phyloP scores from a whole-genome alignment of 805 yeast genomes.

The Starmerella scarabaei region DNA sequence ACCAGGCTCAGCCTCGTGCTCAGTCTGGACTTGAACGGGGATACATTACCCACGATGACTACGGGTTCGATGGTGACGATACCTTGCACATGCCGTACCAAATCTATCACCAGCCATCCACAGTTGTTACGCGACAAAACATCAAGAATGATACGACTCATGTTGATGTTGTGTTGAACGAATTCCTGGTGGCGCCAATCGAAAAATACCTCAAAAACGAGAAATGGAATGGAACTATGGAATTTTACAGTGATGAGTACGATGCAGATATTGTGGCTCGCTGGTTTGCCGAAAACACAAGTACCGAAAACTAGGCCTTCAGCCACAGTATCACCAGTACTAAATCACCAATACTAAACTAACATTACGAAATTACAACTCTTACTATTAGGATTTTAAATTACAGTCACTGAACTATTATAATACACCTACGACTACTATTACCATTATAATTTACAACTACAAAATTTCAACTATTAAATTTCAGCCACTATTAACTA shows the following conservation, averaged over 20 bases:
- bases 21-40: slow-evolving; percentile 31
- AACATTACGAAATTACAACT: too few species aligned
- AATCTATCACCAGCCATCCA: slow-evolving; percentile 58
- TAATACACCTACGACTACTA: too few species aligned
- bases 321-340: too few species aligned
- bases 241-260: slow-evolving; percentile 7
- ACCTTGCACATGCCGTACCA: slow-evolving; percentile 47
- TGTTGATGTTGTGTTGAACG: slow-evolving; percentile 49
- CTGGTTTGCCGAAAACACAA: neutral
- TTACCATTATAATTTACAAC: too few species aligned
- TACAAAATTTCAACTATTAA: too few species aligned
- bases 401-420: too few species aligned
- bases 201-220: slow-evolving; percentile 30
- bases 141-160: slow-evolving; percentile 23
- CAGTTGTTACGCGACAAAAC: slow-evolving; percentile 39
- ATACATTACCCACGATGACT: slow-evolving; percentile 68
- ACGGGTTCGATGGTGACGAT: slow-evolving; percentile 77
- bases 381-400: too few species aligned
- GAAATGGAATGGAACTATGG: slow-evolving; percentile 1
- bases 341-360: too few species aligned
- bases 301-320: too few species aligned
- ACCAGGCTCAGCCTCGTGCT: slow-evolving; percentile 1
- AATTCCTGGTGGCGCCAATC: slow-evolving; percentile 47
- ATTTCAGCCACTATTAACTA: too few species aligned
- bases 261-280: slow-evolving; percentile 10